Evolutionary conservation across 257 asterid species (phyloP).

Genomic region (Leonotis leonurus): DNA sequence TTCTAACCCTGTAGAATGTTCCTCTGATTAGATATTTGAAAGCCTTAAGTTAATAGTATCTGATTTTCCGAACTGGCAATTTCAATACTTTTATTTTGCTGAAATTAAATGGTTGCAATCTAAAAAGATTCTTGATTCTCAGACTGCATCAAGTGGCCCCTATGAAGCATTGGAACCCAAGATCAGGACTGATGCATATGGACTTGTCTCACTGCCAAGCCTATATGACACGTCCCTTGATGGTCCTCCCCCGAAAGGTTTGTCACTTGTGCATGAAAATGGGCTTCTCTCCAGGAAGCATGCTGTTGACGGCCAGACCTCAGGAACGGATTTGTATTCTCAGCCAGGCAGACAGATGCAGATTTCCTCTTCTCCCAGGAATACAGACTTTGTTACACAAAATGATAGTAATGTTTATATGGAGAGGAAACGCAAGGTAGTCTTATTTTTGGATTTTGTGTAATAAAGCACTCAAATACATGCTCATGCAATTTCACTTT

Average conservation of each 20-base stretch:
- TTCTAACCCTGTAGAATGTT: background rate
- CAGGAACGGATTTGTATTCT: constrained; percentile 28
- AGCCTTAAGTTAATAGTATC: background rate
- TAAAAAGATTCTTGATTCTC: constrained; percentile 16
- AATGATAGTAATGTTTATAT: constrained; percentile 28
- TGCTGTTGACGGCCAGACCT: constrained; percentile 50
- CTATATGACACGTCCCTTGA: constrained; percentile 26
- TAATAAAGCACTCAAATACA: background rate
- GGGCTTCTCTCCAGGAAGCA: constrained; percentile 60
- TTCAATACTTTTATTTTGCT: constrained; percentile 1
- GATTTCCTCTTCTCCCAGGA: constrained; percentile 28
- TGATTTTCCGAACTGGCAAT: background rate
- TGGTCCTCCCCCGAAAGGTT: constrained; percentile 36
- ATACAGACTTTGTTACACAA: constrained; percentile 20
- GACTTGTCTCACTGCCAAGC: constrained; percentile 28
- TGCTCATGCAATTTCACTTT: constrained; percentile 7
- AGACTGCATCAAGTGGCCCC: constrained; percentile 40
- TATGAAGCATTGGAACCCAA: constrained; percentile 36
- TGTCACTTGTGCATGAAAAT: constrained; percentile 44
- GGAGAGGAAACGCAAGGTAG: constrained; percentile 66
- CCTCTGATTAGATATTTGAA: background rate
- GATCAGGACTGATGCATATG: constrained; percentile 34
- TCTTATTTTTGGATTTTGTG: constrained; percentile 10
- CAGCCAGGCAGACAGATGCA: constrained; percentile 28
- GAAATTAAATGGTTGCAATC: constrained; percentile 17